Evolutionary conservation across 257 asterid genomes (phyloP).

Genomic region (Solanum bukasovii): DNA sequence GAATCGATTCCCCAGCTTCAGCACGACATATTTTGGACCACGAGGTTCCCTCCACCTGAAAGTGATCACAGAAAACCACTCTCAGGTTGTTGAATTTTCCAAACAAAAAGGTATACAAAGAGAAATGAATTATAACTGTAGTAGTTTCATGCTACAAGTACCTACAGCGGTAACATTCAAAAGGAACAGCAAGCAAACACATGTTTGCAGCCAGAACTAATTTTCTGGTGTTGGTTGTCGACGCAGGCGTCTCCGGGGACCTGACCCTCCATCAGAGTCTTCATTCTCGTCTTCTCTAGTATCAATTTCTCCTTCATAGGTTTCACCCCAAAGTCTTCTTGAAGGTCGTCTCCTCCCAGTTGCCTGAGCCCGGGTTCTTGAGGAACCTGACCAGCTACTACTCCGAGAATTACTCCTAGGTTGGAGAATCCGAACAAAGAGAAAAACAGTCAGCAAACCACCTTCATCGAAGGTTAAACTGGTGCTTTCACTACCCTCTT

Average conservation of each 20-base stretch:
- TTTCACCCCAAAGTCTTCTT: constrained; percentile 71
- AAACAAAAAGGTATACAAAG: background rate
- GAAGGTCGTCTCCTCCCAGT: constrained; percentile 37
- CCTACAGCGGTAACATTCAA: background rate
- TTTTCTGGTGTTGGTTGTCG: constrained; percentile 25
- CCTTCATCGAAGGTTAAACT: constrained; percentile 50
- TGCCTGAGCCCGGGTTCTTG: constrained; percentile 40
- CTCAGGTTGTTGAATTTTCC: background rate
- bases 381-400: constrained; percentile 35
- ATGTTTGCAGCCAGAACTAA: constrained; percentile 4
- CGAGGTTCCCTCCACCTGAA: background rate
- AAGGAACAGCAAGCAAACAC: background rate
- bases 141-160: background rate
- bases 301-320: constrained; percentile 34
- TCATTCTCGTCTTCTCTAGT: constrained; percentile 32
- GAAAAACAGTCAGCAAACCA: constrained; percentile 54
- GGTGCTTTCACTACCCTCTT: constrained; percentile 47
- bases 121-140: background rate
- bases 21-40: background rate
- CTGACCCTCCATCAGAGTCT: constrained; percentile 18
- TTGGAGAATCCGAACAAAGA: constrained; percentile 53
- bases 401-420: constrained; percentile 38
- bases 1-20: background rate
- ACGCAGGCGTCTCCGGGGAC: constrained; percentile 8
- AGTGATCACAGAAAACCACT: background rate